A percentile compares a stretch with the other conserved stretches of the same genome.
Conservation (phyloP, 108 stramenopile species). For the Ochromonas danica region DNA sequence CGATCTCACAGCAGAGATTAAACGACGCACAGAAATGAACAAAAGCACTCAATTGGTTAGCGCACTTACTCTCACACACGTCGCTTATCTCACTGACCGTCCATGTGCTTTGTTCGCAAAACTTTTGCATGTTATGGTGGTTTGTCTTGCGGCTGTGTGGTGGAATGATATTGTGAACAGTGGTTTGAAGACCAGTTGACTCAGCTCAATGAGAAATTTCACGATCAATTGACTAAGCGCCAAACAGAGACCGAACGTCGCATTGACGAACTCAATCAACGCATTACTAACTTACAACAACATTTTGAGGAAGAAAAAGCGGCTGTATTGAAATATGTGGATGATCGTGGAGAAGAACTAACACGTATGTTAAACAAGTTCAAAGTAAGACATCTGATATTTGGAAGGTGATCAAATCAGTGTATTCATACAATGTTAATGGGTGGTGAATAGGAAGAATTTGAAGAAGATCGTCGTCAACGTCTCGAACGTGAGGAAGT, state of each 20-base stretch:
- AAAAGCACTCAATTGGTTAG: conserved; percentile 52
- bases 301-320: conserved; percentile 4
- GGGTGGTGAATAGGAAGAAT: conserved; percentile 46
- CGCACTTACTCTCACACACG: too few relatives aligned
- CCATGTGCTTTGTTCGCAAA: conserved; percentile 6
- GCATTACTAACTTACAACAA: neutral
- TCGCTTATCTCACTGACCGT: neutral
- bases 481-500: conserved; percentile 75
- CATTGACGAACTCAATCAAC: conserved; percentile 2
- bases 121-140: too few relatives aligned
- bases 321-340: neutral
- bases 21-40: conserved; percentile 55
- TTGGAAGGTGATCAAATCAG: neutral
- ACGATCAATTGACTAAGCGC: conserved; percentile 26
- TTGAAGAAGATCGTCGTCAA: conserved; percentile 71
- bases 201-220: conserved; percentile 39
- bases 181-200: conserved; percentile 52
- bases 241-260: conserved; percentile 38
- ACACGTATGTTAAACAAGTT: neutral
- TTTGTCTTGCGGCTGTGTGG: too few relatives aligned
- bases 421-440: conserved; percentile 8
- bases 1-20: conserved; percentile 50
- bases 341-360: neutral
- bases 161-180: conserved; percentile 31
- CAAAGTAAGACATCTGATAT: conserved; percentile 8